Percentiles rank a stretch among this genome's conserved stretches.
phyloP scores from a whole-genome alignment of 2,329 filamentous ascomycete genomes.

The Beauveria asiatica region DNA sequence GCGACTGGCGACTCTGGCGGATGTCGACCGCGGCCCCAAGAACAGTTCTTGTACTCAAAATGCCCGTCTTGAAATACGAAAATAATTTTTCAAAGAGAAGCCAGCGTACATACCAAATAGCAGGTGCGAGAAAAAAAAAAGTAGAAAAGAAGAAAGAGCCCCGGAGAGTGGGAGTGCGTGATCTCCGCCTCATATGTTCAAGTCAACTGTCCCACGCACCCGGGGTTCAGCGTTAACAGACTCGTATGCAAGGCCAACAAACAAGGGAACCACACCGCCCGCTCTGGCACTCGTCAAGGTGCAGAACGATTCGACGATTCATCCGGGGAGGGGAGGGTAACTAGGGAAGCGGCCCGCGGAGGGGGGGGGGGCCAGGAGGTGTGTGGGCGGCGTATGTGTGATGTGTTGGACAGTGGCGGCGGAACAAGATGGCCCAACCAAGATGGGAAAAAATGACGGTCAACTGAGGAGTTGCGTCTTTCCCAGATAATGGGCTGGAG shows the following conservation, averaged over 20 bases:
- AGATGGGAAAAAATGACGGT: neutral
- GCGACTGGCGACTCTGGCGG: neutral
- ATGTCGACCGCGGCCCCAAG: neutral
- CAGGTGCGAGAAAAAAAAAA: neutral
- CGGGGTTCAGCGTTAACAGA: neutral
- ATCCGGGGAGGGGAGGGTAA: neutral
- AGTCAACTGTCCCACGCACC: neutral
- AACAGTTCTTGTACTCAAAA: neutral
- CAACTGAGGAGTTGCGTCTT: too few relatives aligned
- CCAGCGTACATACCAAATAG: neutral
- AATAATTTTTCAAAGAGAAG: neutral
- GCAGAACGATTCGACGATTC: neutral
- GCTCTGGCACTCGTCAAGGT: neutral
- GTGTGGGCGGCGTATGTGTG: neutral
- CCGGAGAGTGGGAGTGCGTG: neutral
- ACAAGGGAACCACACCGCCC: conserved; percentile 6
- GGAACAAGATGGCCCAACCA: neutral
- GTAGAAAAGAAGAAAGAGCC: neutral
- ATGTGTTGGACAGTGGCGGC: conserved; percentile 2
- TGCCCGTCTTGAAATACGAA: neutral
- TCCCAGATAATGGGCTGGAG: too few relatives aligned
- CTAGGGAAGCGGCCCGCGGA: neutral
- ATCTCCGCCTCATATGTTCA: conserved; percentile 3
- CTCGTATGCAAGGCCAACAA: conserved; percentile 8
- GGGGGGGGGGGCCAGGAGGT: neutral